Conservation (phyloP, 2,329 filamentous ascomycete species). For the Verticillium dahliae region DNA sequence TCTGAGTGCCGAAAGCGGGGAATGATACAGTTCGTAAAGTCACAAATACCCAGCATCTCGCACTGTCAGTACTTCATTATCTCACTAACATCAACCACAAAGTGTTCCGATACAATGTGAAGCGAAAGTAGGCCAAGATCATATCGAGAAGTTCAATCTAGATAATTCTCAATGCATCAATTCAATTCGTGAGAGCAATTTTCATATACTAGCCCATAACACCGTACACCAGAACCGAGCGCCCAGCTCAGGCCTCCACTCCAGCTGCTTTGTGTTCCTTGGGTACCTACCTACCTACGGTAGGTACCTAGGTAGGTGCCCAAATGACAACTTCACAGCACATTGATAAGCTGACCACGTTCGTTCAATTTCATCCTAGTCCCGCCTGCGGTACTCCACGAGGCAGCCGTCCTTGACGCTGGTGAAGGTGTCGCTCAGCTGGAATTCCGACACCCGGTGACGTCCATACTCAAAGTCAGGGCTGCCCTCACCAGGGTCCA, state of each 20-base stretch:
- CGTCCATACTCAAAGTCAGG: slow-evolving; percentile 45
- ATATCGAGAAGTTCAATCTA: too few relatives aligned
- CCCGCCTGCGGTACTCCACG: slow-evolving; percentile 49
- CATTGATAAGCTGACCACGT: background rate
- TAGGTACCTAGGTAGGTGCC: too few relatives aligned
- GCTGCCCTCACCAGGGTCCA: slow-evolving; percentile 46
- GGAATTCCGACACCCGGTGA: slow-evolving; percentile 54
- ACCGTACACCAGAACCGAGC: background rate
- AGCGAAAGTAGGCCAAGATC: too few relatives aligned
- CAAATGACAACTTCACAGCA: background rate
- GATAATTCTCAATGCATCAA: too few relatives aligned
- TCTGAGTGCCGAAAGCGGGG: background rate
- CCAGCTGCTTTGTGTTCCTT: too few relatives aligned
- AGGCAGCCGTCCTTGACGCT: slow-evolving; percentile 66
- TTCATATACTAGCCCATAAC: background rate
- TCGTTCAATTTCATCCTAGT: slow-evolving; percentile 3
- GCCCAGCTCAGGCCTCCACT: background rate
- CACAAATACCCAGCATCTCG: too few relatives aligned
- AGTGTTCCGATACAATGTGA: too few relatives aligned
- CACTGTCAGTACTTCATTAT: too few relatives aligned
- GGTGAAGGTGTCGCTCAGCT: slow-evolving; percentile 67
- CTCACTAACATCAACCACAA: too few relatives aligned
- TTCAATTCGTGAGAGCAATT: background rate
- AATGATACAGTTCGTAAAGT: background rate
- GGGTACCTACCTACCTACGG: too few relatives aligned